These are phyloP conservation scores for Phaseolus coccineus DNA, from an alignment of 331 rosid species.

Conservation along the genomic window DNA sequence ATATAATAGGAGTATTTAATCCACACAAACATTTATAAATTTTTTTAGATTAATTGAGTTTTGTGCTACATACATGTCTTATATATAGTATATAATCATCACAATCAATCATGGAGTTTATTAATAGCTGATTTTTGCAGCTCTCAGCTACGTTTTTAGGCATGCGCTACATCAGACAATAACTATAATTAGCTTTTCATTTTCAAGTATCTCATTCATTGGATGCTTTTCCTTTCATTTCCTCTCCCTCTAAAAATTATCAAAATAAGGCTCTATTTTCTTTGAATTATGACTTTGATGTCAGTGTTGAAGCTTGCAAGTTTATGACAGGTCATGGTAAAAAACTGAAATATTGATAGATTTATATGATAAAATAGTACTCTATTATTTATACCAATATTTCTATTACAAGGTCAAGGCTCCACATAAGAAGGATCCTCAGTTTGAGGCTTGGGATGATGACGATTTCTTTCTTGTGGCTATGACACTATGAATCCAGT, in stretches of 20 bases:
- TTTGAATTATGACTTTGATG: neutral
- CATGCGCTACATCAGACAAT: neutral
- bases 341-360: neutral
- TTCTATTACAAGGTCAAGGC: too few species aligned
- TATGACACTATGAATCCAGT: too few species aligned
- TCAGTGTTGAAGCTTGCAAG: neutral
- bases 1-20: neutral
- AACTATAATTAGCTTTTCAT: neutral
- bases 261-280: neutral
- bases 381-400: neutral
- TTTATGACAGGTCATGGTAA: too few species aligned
- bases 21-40: neutral
- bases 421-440: too few species aligned
- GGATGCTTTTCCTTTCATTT: conserved; percentile 9
- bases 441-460: too few species aligned
- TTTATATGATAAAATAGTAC: neutral
- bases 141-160: neutral
- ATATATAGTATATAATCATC: neutral
- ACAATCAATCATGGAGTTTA: neutral
- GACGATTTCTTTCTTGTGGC: too few species aligned
- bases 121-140: neutral
- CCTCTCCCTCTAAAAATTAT: neutral
- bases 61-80: neutral
- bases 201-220: conserved; percentile 11
- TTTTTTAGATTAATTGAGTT: neutral